Evolutionary conservation across 2,329 filamentous ascomycete species (phyloP), one percentile per base, ranked within the genome.

Genomic region (Phaeosphaeria sp.): DNA sequence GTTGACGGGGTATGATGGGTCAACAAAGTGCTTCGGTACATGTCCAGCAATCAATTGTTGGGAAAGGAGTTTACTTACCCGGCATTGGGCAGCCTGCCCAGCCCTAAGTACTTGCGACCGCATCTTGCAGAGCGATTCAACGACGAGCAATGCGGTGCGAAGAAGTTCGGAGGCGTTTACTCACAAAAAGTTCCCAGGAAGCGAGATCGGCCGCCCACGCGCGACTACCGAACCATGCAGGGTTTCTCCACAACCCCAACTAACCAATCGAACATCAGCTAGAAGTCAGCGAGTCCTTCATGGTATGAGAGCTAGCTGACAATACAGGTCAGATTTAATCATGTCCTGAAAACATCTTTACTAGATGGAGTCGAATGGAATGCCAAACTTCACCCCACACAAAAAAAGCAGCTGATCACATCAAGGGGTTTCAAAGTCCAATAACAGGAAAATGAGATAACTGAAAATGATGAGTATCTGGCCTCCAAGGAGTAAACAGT

Each of bases 91-190:
- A 56, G 66, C 59, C 63, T 73, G 71, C 43, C 72, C 66, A 24
- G 65, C 66, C 61, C 71, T 64, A 46, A 77, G 57, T 51, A 73
- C 64, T 55, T 75, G 71, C 52, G 67, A 67, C 71, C 74, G 71
- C 74, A 77, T 77, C 48, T 63, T 74, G 8, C 17, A 56, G 51
- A 53, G 52, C 49, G 44, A 56, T 65, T 61, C 64, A 55, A 59
- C 59, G 59, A 59, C 54, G 55, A 58, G 61, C 44, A 62, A 59
- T 49, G 52, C 62, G 59, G 60, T 61, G 57, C 43, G 49, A n/a
- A 61, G 50, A 53, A 51, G 52, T 59, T 64, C 52, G 51, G 51
- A 52, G 51, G 53, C 60, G 60, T 58, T 64, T 40, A 57, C 24
- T 49, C 54, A 60, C 67, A 52, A 69, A 74, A 74, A 72, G 67